Evolutionary conservation across 2,329 filamentous ascomycete species (phyloP).

Genomic region (Cyanodermella asteris): DNA sequence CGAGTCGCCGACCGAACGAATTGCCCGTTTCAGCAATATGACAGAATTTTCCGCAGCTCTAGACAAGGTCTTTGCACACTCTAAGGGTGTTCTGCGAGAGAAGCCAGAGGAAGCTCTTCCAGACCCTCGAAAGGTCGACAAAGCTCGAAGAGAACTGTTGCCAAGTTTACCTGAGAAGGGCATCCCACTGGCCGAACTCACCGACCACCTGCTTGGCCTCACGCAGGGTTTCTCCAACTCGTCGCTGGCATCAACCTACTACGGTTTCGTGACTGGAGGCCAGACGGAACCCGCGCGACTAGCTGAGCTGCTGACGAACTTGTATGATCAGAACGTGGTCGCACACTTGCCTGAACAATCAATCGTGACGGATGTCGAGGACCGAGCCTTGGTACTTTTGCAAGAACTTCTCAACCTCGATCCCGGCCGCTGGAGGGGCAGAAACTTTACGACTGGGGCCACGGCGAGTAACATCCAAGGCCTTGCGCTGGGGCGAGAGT

Average conservation of each 20-base stretch:
- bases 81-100: constrained; percentile 1
- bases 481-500: constrained; percentile 49
- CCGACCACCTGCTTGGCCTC: constrained; percentile 17
- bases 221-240: constrained; percentile 38
- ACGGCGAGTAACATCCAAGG: constrained; percentile 45
- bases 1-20: too few relatives aligned
- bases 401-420: constrained; percentile 42
- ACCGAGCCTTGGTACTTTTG: constrained; percentile 47
- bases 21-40: too few relatives aligned
- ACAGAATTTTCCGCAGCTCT: too few relatives aligned
- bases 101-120: constrained; percentile 1
- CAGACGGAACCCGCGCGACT: constrained; percentile 56
- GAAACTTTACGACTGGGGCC: constrained; percentile 57
- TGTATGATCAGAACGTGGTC: constrained; percentile 62
- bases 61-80: constrained; percentile 2
- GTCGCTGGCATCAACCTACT: constrained; percentile 48
- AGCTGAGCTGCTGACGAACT: constrained; percentile 65
- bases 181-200: constrained; percentile 3
- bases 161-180: constrained; percentile 3
- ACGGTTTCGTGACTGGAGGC: constrained; percentile 75
- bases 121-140: neutral
- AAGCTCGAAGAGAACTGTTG: constrained; percentile 1
- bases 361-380: constrained; percentile 55
- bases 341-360: constrained; percentile 63
- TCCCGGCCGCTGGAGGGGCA: constrained; percentile 40